A percentile compares a stretch with the other conserved stretches of the same genome.
These are phyloP conservation scores for Hansfordia pulvinata DNA, from an alignment of 2,329 filamentous ascomycete species.

Conservation along the genomic window DNA sequence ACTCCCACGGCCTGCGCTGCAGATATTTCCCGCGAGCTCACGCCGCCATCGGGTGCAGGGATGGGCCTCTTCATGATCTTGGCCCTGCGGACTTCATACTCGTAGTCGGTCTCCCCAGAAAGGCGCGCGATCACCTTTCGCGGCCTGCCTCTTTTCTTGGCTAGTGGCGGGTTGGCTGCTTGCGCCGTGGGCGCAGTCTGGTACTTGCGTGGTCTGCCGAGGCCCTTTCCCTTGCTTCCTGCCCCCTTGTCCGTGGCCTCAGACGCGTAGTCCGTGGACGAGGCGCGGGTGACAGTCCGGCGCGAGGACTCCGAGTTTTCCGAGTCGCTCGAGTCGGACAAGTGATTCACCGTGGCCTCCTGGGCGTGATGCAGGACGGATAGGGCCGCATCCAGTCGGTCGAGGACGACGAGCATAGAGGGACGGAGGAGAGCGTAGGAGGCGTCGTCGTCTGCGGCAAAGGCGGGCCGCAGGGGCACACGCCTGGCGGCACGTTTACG, in stretches of 20 bases:
- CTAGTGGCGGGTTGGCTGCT: no score
- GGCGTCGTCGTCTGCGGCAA: slow-evolving; percentile 58
- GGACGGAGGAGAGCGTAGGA: slow-evolving; percentile 54
- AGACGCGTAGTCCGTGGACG: slow-evolving; percentile 3
- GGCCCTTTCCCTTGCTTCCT: no score
- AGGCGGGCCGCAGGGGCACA: slow-evolving; percentile 34
- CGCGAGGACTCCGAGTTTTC: slow-evolving; percentile 11
- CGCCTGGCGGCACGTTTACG: no score
- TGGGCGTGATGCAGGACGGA: slow-evolving; percentile 56
- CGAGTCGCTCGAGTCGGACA: slow-evolving; percentile 14
- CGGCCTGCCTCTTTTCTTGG: slow-evolving; percentile 7
- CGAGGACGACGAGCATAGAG: slow-evolving; percentile 54
- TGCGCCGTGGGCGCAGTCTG: no score
- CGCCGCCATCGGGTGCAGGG: no score
- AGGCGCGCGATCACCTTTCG: slow-evolving; percentile 22
- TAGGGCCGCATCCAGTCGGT: slow-evolving; percentile 56
- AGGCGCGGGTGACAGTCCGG: no score
- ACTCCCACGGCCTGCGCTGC: no score
- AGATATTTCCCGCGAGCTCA: no score
- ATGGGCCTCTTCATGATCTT: slow-evolving; percentile 20
- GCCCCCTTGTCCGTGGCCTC: slow-evolving; percentile 3
- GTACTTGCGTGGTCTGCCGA: no score
- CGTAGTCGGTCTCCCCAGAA: slow-evolving; percentile 29
- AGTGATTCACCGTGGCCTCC: slow-evolving; percentile 28
- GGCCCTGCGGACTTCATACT: slow-evolving; percentile 33